Base-by-base conservation (phyloP, 768 basidiomycete species). In the Phaeotremella fagi region DNA sequence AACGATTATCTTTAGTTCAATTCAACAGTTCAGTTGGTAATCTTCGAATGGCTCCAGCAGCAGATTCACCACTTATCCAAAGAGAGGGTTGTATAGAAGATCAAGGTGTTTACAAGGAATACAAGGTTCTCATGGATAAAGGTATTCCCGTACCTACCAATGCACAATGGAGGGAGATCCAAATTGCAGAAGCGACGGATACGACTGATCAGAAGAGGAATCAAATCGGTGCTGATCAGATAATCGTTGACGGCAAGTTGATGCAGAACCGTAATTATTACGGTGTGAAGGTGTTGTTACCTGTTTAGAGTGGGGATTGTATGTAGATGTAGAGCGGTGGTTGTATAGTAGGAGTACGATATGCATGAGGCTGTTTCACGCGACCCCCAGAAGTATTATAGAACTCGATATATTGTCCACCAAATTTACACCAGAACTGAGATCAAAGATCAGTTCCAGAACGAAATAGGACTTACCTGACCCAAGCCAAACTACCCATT, bases 81-180 rank as follows among this genome's bases (percentile, higher is more conserved):
- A 53, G 70, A 25, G 70, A 70, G 42, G 70, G 70, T 9, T 69
- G 60, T 49, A 48, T 69, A 38, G 67, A 69, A 41, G 53, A 57
- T 12, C 70, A 71, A 49, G 70, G 70, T 48, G 65, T 64, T 3
- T 71, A 67, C 59, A 63, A 60, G 26, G 70, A 71, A 52, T 71
- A 67, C 61, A 66, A 65, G 50, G 14, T 26, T 18, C 31, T 69
- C 38, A 62, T 64, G 50, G 61, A 64, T 25, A 37, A 37, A 11
- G 70, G 70, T 28, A 53, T 69, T 9, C 67, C 70, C 18, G 60
- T 69, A 37, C 69, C 69, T 4, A 66, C 66, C 28, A 68, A 68
- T 49, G 27, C 42, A 28, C 61, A 71, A 55, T 68, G 69, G 69
- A 61, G 69, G 35, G 63, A 70, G 37, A 67, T 67, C 26, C 68